Conservation (phyloP, 495 filamentous ascomycete species). For the Tuber microsphaerosporum region DNA sequence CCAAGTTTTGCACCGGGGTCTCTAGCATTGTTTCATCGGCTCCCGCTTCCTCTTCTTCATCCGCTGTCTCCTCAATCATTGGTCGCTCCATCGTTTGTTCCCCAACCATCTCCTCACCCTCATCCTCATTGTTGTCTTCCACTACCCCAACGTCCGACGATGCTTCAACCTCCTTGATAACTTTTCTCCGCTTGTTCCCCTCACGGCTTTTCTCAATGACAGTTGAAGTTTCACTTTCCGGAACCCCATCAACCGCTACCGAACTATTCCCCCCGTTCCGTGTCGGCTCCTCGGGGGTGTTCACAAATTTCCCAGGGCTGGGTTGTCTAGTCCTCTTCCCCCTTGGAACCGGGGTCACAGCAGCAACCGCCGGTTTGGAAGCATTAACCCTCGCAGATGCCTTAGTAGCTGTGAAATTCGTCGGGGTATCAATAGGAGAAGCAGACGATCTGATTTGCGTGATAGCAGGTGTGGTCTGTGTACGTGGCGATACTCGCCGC, state of each 20-base stretch:
- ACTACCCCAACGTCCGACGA: background rate
- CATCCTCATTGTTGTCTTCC: background rate
- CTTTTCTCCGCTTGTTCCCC: constrained; percentile 1
- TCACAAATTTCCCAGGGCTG: constrained; percentile 30
- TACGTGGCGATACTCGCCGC: constrained; percentile 17
- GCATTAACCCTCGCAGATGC: constrained; percentile 3
- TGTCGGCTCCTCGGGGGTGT: constrained; percentile 11
- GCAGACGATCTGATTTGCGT: background rate
- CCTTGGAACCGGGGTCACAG: constrained; percentile 26
- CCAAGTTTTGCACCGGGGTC: background rate
- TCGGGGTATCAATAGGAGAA: constrained; percentile 4
- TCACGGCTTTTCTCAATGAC: background rate
- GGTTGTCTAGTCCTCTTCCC: constrained; percentile 34
- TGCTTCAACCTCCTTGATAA: background rate
- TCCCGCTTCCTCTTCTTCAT: constrained; percentile 5
- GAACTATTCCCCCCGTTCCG: background rate
- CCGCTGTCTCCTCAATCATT: constrained; percentile 3
- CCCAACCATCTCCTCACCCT: constrained; percentile 5
- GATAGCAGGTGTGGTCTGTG: background rate
- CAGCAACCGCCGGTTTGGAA: constrained; percentile 1
- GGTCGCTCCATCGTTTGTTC: background rate
- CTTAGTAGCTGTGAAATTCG: constrained; percentile 4
- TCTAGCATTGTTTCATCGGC: background rate
- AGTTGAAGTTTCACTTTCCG: constrained; percentile 3
- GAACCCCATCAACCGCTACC: background rate